Evolutionary conservation across 176 grass and related monocot genomes (phyloP), one percentile per base, ranked within the genome.

Genomic region (Oryza australiensis): DNA sequence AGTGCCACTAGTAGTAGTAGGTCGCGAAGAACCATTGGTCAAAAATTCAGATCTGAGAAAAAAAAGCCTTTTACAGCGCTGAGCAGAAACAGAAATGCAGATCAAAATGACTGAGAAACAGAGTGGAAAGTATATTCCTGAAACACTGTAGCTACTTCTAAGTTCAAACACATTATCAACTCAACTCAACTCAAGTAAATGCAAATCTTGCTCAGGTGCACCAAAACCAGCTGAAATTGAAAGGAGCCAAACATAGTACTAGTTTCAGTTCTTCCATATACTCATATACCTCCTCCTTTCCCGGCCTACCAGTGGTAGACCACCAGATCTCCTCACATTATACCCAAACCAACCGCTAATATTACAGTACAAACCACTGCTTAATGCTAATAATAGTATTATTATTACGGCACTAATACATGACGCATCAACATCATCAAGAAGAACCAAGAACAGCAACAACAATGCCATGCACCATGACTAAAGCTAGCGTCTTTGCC

Each of bases 261-360:
- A 70, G 7, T 14, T 14, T 22, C 3, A 38, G 60, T 62, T 34
- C 55, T 79, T 26, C 33, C 62, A 38, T 55, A 68, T 73, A 73
- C 68, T 11, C 68, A 75, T 79, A 70, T 82, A 86, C 23, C 29
- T 60, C 53, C 53, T 53, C 5, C 5, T 59, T 2, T 59, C 30
- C 34, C 35, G 78, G 73, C 66, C 76, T 82, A 82, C 82, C 37
- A 70, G 73, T 1, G 66, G 82, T 88, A 88, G 72, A 82, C 66
- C 23, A 55, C 41, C 29, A 7, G 45, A 83, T 75, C n/a, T 35
- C 68, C 33, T 45, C 41, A 66, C 55, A 51, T 33, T 45, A 83
- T 66, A 84, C 60, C 71, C n/a, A 22, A 74, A 49, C 20, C 27
- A 53, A 67, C 42, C 9, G 15, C 26, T 65, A 53, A 22, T 68